Evolutionary conservation across 305 asterid genomes (phyloP), one percentile per base, ranked within the genome.

Genomic region (Caryopteris hybrid): DNA sequence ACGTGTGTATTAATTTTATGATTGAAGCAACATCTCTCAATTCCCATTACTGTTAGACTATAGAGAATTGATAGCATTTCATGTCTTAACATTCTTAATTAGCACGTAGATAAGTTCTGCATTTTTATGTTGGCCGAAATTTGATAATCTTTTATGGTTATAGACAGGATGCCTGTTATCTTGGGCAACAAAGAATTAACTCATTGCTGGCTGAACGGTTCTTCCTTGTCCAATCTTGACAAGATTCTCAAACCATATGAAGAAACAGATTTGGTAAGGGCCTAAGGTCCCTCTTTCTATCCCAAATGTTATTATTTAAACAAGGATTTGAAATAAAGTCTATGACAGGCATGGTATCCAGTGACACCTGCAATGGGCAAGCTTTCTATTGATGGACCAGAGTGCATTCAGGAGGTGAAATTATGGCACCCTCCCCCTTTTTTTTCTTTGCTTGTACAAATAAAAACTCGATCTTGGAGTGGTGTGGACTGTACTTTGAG

Each of bases 111-210:
- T 48, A 23, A 66, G 21, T 38, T 34, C 17, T 20, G 54, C 3
- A 8, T 58, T 43, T 29, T n/a, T 61, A 13, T 53, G 38, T 48
- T 51, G 33, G 52, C 48, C 23, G 14, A 27, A n/a, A 23, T 68
- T 60, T 62, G 59, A 72, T 52, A 14, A 22, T 77, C 14, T 66
- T 38, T 61, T 57, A 10, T 17, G 39, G 29, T 66, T 85, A 63
- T 64, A 93, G 99, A 90, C 76, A 84, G 97, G 91, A 93, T 90
- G 99, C 99, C 99, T 68, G 99, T 90, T 63, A 86, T 90, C 70
- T 76, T 90, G 81, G 93, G 95, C 42, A 74, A 79, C 89, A 81
- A 85, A 84, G 92, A 84, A 71, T 84, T 95, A 41, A 76, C 83
- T 50, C 88, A 87, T 57, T 57, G 36, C 71, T 93, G 97, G 97